A percentile compares a stretch with the other conserved stretches of the same genome.
Conservation (phyloP, 73 alveolate species). For the Uronychia setigera region DNA sequence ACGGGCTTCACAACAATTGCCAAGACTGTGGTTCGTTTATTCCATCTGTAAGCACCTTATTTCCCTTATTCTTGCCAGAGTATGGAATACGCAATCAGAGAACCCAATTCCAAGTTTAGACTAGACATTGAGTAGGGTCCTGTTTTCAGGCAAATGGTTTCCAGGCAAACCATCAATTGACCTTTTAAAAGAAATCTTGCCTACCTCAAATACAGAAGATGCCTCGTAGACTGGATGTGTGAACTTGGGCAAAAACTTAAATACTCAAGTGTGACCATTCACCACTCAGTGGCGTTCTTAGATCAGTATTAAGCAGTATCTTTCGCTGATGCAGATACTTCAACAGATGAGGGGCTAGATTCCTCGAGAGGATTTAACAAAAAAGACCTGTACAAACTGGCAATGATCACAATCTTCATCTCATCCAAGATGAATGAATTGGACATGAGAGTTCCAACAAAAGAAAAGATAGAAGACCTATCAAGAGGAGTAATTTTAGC, state of each 20-base stretch:
- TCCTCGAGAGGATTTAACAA: conserved; percentile 4
- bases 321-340: background rate
- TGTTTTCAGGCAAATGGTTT: background rate
- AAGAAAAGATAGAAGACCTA: conserved; percentile 5
- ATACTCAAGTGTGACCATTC: conserved; percentile 51
- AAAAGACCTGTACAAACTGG: conserved; percentile 38
- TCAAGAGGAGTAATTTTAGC: background rate
- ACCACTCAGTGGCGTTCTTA: conserved; percentile 56
- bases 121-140: background rate
- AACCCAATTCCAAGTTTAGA: background rate
- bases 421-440: conserved; percentile 52
- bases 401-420: conserved; percentile 51
- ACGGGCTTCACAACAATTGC: background rate
- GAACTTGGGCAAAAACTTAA: conserved; percentile 60
- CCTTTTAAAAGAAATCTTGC: conserved; percentile 2
- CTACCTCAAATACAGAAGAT: conserved; percentile 38
- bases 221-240: conserved; percentile 72
- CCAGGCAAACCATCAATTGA: background rate
- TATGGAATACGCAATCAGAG: background rate
- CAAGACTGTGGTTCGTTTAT: conserved; percentile 3
- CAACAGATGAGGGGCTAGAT: background rate
- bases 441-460: conserved; percentile 36
- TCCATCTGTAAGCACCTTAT: conserved; percentile 8
- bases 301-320: conserved; percentile 26
- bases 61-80: background rate